Percentiles rank a stretch among this genome's conserved stretches.
These are phyloP conservation scores for Echites panduratus DNA, from an alignment of 257 asterid species.

Conservation along the genomic window DNA sequence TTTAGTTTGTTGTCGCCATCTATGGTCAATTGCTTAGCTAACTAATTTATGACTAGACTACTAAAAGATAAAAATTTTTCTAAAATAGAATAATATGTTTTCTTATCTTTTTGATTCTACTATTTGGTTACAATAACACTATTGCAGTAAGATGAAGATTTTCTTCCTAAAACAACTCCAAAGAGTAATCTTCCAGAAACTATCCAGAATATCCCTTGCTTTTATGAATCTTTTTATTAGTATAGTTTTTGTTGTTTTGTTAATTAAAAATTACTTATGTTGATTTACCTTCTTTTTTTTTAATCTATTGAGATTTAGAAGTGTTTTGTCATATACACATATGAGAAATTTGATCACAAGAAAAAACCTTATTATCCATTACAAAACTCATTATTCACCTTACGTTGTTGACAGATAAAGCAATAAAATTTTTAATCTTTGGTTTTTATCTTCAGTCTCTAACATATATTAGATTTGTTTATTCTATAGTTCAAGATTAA, in stretches of 20 bases:
- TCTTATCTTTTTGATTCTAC: not conserved
- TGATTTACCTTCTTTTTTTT: not conserved
- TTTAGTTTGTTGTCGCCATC: not conserved
- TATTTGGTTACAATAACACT: conserved; percentile 4
- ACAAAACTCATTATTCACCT: not conserved
- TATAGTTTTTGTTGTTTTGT: not conserved
- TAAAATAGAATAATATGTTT: not conserved
- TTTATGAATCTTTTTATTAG: not conserved
- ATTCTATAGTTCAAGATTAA: not conserved
- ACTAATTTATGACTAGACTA: not conserved
- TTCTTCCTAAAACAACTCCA: not conserved
- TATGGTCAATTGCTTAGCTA: not conserved
- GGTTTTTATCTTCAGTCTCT: too few species aligned
- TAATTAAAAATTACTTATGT: not conserved
- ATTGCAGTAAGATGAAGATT: not conserved
- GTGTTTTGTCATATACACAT: not conserved
- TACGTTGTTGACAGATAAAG: not conserved
- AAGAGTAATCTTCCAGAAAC: not conserved
- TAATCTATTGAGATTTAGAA: not conserved
- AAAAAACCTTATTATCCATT: not conserved
- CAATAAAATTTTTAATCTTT: not conserved
- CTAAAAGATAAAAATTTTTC: not conserved
- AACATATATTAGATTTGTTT: not conserved
- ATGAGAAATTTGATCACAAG: not conserved
- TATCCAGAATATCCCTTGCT: too few species aligned